Evolutionary conservation across 2,329 filamentous ascomycete genomes (phyloP), one percentile per base, ranked within the genome.

Genomic region (Dactylellina cionopaga): DNA sequence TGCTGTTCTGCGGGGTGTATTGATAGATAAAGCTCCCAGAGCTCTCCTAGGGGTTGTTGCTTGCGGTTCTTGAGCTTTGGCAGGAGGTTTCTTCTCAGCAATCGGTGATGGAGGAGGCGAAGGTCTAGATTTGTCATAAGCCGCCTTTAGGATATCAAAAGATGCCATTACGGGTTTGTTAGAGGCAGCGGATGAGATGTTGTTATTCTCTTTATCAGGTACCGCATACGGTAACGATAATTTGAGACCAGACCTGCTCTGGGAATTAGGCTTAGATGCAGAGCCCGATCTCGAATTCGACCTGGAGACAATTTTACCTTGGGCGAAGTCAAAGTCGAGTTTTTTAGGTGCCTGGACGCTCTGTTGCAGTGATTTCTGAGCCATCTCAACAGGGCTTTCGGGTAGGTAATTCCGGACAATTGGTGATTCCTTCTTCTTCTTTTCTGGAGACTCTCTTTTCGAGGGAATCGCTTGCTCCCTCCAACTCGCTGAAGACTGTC

Each of bases 1-100:
- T 1, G 92, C 92, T 19, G 90, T 86, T 76, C 92, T 85, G 77
- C 88, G 90, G 9, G 92, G 92, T 2, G 92, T 96, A 75, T 88
- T 89, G 63, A 66, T 63, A 35, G 69, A 68, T 44, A 72, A 33
- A n/a, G 46, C 54, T n/a, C 62, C 69, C 15, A 75, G 69, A 0
- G 69, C 69, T 15, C 49, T 66, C 44, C 69, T 63, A 13, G 62
- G 69, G 5, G 62, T 54, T 19, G 43, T 39, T 17, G 60, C 31
- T 25, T 58, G 55, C 31, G 47, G 31, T 24, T 68, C 55, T 33
- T 56, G 47, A 7, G 54, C 31, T 25, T 51, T 68, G 4, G 52
- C 52, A 35, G 54, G 46, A 9, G 54, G 39, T 39, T 66, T 74
- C 55, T 60, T 72, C 44, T 65, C 68, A 10, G 44, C 31, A n/a